Percentiles rank a stretch among this genome's conserved stretches.
Evolutionary conservation across 495 filamentous ascomycete genomes (phyloP).

Genomic region (Gamarada debralockiae): DNA sequence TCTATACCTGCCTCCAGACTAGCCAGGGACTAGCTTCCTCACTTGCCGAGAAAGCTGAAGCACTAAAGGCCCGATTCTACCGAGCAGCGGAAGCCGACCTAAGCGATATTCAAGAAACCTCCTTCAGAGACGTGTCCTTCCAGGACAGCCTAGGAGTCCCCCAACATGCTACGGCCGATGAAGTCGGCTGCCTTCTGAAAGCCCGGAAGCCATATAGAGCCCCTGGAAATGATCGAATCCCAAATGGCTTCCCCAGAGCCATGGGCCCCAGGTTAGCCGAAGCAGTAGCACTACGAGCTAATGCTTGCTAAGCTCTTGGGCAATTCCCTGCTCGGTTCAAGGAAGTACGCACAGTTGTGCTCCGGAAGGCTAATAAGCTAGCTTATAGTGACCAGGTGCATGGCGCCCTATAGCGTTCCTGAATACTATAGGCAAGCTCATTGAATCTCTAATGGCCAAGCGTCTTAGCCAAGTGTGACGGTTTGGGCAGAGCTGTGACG

Average conservation of each 20-base stretch:
- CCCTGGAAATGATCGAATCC: conserved; percentile 22
- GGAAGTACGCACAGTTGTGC: conserved; percentile 23
- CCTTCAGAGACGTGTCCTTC: not conserved
- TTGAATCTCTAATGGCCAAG: conserved; percentile 26
- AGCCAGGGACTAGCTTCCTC: too few relatives aligned
- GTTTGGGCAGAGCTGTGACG: too few relatives aligned
- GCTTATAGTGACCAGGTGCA: conserved; percentile 28
- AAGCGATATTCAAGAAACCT: not conserved
- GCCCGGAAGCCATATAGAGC: conserved; percentile 23
- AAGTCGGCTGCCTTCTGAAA: not conserved
- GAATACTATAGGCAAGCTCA: conserved; percentile 31
- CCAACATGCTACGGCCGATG: not conserved
- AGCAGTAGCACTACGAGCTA: conserved; percentile 12
- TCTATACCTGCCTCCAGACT: too few relatives aligned
- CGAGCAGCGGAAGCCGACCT: too few relatives aligned
- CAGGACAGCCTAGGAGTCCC: not conserved
- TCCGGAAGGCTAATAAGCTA: conserved; percentile 27
- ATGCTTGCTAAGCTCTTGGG: conserved; percentile 20
- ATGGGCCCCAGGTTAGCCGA: conserved; percentile 9
- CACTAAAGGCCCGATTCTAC: too few relatives aligned
- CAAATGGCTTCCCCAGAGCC: conserved; percentile 17
- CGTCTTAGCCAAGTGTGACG: too few relatives aligned
- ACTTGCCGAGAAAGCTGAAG: too few relatives aligned
- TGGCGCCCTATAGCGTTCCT: conserved; percentile 33
- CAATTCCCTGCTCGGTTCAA: conserved; percentile 20